Percentiles rank a stretch among this genome's conserved stretches.
These are phyloP conservation scores for Pseudogymnoascus sp. DNA, from an alignment of 2,329 filamentous ascomycete genomes.

Conservation along the genomic window DNA sequence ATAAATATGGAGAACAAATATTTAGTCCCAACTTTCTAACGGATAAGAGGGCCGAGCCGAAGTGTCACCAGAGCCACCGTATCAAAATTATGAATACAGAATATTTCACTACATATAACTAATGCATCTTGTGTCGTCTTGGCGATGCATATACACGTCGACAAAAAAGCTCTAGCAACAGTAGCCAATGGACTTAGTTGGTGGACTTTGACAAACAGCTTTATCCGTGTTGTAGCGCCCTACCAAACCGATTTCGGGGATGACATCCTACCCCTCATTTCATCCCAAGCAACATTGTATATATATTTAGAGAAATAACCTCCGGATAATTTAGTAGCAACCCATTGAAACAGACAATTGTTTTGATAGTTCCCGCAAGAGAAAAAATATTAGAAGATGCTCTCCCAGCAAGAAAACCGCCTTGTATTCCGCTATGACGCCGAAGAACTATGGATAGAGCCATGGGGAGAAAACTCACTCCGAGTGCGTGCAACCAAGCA, in stretches of 20 bases:
- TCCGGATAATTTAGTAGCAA: not conserved
- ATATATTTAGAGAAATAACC: not conserved
- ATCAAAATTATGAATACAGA: not conserved
- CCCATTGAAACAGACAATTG: not conserved
- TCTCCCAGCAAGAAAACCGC: constrained; percentile 20
- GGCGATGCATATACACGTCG: not conserved
- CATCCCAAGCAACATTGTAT: constrained; percentile 13
- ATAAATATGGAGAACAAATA: not conserved
- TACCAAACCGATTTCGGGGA: not conserved
- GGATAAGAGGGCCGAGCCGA: not conserved
- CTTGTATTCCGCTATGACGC: constrained; percentile 33
- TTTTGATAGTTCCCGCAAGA: not conserved
- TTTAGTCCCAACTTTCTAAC: not conserved
- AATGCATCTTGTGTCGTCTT: not conserved
- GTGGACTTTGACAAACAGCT: not conserved
- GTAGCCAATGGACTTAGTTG: not conserved
- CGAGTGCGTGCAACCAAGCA: constrained; percentile 40
- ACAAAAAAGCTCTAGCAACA: not conserved
- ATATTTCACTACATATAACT: not conserved
- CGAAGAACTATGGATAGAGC: constrained; percentile 41
- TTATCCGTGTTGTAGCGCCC: not conserved
- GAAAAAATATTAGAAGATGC: constrained; percentile 18
- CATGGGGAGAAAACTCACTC: constrained; percentile 42
- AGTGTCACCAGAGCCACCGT: not conserved
- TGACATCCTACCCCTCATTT: constrained; percentile 25